Evolutionary conservation across 495 filamentous ascomycete species (phyloP).

Genomic region (Chaetomidium leptoderma): DNA sequence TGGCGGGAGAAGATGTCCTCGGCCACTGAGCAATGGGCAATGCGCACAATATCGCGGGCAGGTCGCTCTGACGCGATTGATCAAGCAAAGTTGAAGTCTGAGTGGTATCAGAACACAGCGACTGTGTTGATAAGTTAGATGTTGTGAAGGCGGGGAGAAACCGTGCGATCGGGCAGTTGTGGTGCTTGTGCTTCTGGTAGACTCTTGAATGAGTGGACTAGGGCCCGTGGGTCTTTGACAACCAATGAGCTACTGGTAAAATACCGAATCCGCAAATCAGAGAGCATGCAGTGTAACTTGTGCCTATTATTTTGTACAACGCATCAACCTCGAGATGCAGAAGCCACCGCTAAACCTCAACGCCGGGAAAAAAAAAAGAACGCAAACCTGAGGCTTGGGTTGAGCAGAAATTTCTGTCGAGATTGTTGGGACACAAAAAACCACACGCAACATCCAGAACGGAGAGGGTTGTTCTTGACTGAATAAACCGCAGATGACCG

Average conservation of each 20-base stretch:
- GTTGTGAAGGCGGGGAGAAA: conserved; percentile 3
- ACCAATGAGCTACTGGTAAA: conserved; percentile 3
- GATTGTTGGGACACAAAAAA: no score
- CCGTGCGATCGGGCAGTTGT: neutral
- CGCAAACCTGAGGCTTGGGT: no score
- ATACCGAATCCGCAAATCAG: neutral
- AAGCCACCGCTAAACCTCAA: no score
- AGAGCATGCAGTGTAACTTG: neutral
- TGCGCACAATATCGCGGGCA: neutral
- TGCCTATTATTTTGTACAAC: no score
- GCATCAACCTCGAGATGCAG: no score
- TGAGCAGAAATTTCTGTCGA: no score
- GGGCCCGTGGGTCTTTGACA: neutral
- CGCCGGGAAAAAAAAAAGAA: no score
- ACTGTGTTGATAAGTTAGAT: no score
- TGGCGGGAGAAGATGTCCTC: neutral
- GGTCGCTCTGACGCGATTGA: neutral
- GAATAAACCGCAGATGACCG: no score
- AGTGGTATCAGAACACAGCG: neutral
- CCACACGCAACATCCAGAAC: no score
- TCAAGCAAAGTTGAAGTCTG: neutral
- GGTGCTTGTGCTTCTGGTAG: neutral
- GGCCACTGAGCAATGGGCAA: neutral
- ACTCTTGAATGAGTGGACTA: neutral
- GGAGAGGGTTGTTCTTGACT: no score